Evolutionary conservation across 768 basidiomycete species (phyloP), one percentile per base, ranked within the genome.

Genomic region (Agrocybe pediades): DNA sequence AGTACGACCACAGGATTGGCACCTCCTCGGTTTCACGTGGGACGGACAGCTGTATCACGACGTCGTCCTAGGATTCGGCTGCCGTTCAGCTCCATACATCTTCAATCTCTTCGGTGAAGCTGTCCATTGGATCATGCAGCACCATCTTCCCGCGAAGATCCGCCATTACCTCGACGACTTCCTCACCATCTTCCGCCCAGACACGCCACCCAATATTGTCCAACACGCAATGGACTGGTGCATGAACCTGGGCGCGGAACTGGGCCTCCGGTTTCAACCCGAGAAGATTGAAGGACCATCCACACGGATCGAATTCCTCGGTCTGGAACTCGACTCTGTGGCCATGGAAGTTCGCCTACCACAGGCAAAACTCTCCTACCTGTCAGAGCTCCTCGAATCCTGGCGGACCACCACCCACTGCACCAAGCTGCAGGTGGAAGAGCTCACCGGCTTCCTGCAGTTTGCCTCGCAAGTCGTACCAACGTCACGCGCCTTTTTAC

Each of bases 21-120:
- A 63, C 27, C 65, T 66, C 2, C 56, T 74, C 5, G 71, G 74
- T 9, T 70, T 69, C 41, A 29, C 51, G 13, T 74, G 73, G 70
- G 36, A 52, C 4, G 51, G 46, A 4, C 15, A 47, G 17, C 63
- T 67, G 48, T 74, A 68, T 49, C 62, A 65, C 44, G 55, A 60
- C 23, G 25, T 71, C 2, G 67, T 72, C 6, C 62, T 74, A 8
- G 60, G 47, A 0, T 75, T 75, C 55, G 71, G 72, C 0, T 49
- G 62, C 13, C 53, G 63, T 4, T 65, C 68, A 9, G 69, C 71
- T 9, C 71, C 72, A 15, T 72, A 73, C 57, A 74, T 76, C 33
- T 75, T 72, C 63, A 72, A 74, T 51, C 63, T 74, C 0, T 74
- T 74, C 47, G 62, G 68, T 0, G 70, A 75, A 52, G 73, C 65